Evolutionary conservation across 139 green algal genomes (phyloP).

Genomic region (Tetraselmis chui): DNA sequence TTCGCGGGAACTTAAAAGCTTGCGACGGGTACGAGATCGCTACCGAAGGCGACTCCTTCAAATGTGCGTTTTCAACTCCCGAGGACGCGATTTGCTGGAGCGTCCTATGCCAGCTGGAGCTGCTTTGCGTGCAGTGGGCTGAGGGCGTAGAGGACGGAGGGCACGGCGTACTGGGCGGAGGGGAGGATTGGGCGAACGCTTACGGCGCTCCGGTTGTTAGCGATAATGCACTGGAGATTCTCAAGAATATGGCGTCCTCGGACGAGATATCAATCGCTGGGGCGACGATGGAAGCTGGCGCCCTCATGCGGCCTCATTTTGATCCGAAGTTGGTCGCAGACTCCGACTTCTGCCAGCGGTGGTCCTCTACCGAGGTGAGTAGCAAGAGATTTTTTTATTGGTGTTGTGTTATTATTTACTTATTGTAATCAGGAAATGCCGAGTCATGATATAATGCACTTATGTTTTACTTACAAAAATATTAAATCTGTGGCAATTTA

Average conservation of each 20-base stretch:
- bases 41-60: conserved; percentile 11
- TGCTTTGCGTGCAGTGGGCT: background rate
- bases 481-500: too few species aligned
- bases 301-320: background rate
- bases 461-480: too few species aligned
- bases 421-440: too few species aligned
- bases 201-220: background rate
- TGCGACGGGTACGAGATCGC: conserved; percentile 2
- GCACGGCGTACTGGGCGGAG: background rate
- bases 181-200: background rate
- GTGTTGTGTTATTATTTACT: too few species aligned
- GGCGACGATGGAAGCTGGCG: too few species aligned
- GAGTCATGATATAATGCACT: too few species aligned
- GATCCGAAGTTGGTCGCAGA: background rate
- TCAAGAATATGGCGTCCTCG: background rate
- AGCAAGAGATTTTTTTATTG: too few species aligned
- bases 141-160: background rate
- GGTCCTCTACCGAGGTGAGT: too few species aligned
- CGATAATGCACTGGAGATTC: background rate
- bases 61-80: background rate
- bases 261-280: too few species aligned
- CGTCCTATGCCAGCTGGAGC: background rate
- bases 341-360: background rate
- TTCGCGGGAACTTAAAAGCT: background rate
- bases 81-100: conserved; percentile 2